Base-by-base conservation (phyloP, 2,329 filamentous ascomycete species). In the Chaetomium strumarium region DNA sequence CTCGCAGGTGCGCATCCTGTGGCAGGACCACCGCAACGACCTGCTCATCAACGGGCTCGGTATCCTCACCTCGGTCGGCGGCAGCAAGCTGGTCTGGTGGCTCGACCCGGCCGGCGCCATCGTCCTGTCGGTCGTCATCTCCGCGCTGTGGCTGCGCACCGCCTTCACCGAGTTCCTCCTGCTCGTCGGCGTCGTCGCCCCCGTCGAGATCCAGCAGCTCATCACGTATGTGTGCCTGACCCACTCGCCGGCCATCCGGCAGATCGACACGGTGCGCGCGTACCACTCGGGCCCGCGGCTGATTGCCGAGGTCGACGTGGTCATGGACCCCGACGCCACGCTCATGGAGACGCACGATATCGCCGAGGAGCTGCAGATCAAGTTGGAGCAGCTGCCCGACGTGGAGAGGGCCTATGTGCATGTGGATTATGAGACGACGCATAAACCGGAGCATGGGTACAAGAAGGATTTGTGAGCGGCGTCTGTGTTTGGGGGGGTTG, bases 151-250 rank as follows among this genome's bases (percentile, higher is more conserved):
- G 93, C 74, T 90, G 36, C 78, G 81, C 56, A 96, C 92, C 0
- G 90, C 91, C 0, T 95, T 90, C 63, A 78, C 79, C 52, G 92
- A 99, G 72, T 97, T 97, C 69, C 77, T 95, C 67, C 78, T 96
- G 33, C 78, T 99, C 7, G 90, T 99, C 44, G 93, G 93, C 44
- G 88, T 95, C 2, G 87, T 87, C 1, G 91, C 92, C 1, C 85
- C 89, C 49, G 88, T 90, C 9, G 82, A 90, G 63, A 91, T 84
- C 67, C 84, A 96, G 69, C 91, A 96, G 70, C 84, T 96, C 60
- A 95, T 97, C 66, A 97, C 93, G 0, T 99, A 99, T 70, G 88
- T 95, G 61, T 90, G 88, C 75, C 84, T 97, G 74, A 97, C 92
- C 9, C 93, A 97, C 72, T 91, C 88, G 33, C 81, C 87, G 1